A percentile compares a stretch with the other conserved stretches of the same genome.
phyloP scores from a whole-genome alignment of 371 early-diverging fungal species.

The Mucor irregularis region DNA sequence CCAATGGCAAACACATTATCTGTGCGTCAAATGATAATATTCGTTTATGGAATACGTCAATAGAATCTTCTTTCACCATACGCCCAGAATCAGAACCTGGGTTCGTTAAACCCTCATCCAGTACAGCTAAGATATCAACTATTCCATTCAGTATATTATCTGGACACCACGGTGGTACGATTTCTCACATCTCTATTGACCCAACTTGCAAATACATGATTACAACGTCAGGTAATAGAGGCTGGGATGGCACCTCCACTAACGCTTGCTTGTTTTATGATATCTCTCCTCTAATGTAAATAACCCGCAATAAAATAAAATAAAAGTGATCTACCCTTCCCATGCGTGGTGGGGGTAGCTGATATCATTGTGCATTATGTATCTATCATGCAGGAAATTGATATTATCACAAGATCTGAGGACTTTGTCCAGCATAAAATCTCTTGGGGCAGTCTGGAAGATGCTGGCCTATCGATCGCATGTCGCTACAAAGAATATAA shows the following conservation, averaged over 20 bases:
- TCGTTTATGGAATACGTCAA: conserved; percentile 80
- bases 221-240: conserved; percentile 88
- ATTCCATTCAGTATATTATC: conserved; percentile 52
- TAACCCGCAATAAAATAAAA: too few relatives aligned
- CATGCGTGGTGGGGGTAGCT: too few relatives aligned
- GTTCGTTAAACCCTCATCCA: conserved; percentile 19
- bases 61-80: conserved; percentile 43
- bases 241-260: conserved; percentile 88
- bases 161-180: conserved; percentile 68
- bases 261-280: conserved; percentile 86
- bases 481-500: too few relatives aligned
- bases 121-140: conserved; percentile 28
- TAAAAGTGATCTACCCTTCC: too few relatives aligned
- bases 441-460: too few relatives aligned
- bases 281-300: conserved; percentile 43
- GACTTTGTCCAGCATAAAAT: too few relatives aligned
- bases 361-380: too few relatives aligned
- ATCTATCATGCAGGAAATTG: too few relatives aligned
- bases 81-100: conserved; percentile 28
- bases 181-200: conserved; percentile 83
- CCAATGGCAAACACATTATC: conserved; percentile 80
- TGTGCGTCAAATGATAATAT: conserved; percentile 93
- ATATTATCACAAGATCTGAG: too few relatives aligned
- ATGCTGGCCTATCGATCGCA: too few relatives aligned
- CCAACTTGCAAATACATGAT: conserved; percentile 78